phyloP scores from a whole-genome alignment of 345 rosid species.

The Bretschneidera sinensis region DNA sequence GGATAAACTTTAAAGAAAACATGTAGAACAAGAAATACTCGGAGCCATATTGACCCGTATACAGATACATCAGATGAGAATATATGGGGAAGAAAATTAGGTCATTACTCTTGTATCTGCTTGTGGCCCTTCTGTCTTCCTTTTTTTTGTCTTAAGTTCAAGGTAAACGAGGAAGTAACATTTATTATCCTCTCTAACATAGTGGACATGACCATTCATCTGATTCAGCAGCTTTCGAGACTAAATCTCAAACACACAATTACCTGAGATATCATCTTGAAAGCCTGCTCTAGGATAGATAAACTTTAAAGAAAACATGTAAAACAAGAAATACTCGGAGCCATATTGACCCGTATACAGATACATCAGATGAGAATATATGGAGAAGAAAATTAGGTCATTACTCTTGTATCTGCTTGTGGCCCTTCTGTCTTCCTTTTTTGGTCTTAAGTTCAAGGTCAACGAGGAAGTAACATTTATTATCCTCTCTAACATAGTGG shows the following conservation, averaged over 20 bases:
- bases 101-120: slow-evolving; percentile 10
- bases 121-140: slow-evolving; percentile 17
- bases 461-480: slow-evolving; percentile 44
- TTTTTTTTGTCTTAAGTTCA: slow-evolving; percentile 35
- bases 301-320: not conserved
- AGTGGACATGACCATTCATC: slow-evolving; percentile 59
- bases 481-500: slow-evolving; percentile 44
- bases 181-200: slow-evolving; percentile 41
- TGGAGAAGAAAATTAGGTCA: not conserved
- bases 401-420: slow-evolving; percentile 13
- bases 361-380: not conserved
- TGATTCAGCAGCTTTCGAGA: slow-evolving; percentile 36
- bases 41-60: not conserved
- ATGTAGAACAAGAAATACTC: not conserved
- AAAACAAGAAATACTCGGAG: no score
- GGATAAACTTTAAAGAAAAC: not conserved
- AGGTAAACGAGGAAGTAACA: slow-evolving; percentile 53
- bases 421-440: slow-evolving; percentile 21
- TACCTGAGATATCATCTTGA: not conserved
- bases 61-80: not conserved
- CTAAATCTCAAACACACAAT: no score
- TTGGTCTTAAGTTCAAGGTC: slow-evolving; percentile 43
- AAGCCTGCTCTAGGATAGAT: not conserved
- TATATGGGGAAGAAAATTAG: not conserved
- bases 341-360: not conserved